Base-by-base conservation (phyloP, 2,329 filamentous ascomycete genomes). In the Neonectria hederae region DNA sequence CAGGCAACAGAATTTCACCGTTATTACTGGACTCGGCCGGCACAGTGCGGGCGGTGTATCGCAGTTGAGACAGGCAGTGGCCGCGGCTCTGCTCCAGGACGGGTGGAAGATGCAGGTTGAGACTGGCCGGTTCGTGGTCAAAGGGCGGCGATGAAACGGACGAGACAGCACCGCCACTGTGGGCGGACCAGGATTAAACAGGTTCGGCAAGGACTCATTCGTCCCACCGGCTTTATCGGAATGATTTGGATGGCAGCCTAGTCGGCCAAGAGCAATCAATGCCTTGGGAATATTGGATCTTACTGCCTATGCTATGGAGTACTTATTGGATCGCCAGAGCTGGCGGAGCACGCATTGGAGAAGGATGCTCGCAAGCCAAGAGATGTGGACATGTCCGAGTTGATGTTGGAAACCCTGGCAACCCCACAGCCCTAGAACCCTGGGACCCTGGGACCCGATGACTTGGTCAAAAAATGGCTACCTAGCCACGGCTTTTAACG, bases 61-160 rank as follows among this genome's bases (percentile, higher is more conserved):
- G 2, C 89, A 88, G 69, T 77, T 98, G 63, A 90, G 94, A 5
- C 90, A 91, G 61, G 91, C 92, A 17, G 94, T 98, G n/a, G 89
- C 86, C 51, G 90, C 88, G 73, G 90, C 89, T 74, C 81, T 98
- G 45, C 84, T 89, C 42, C 85, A 87, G 48, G 92, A 95, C 65
- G 94, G 94, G 0, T 98, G 95, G 95, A 93, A 87, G 75, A 83
- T 96, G 35, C 87, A 93, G 75, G 84, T 91, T 48, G 85, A 89
- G 46, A 89, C 87, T 28, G 94, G 94, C 0, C 86, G 87, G 40
- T 86, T 95, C 73, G 80, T 89, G 54, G 87, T 97, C 17, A 88
- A 82, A 11, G 94, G 94, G 0, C 77, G 82, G 52, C 75, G 75
- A 59, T 80, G 74, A 35, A 64, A 57, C 54, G 5, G 32, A 43